Percentiles rank a stretch among this genome's conserved stretches.
Conservation (phyloP, 2,329 filamentous ascomycete species). For the Eutypella sp. region DNA sequence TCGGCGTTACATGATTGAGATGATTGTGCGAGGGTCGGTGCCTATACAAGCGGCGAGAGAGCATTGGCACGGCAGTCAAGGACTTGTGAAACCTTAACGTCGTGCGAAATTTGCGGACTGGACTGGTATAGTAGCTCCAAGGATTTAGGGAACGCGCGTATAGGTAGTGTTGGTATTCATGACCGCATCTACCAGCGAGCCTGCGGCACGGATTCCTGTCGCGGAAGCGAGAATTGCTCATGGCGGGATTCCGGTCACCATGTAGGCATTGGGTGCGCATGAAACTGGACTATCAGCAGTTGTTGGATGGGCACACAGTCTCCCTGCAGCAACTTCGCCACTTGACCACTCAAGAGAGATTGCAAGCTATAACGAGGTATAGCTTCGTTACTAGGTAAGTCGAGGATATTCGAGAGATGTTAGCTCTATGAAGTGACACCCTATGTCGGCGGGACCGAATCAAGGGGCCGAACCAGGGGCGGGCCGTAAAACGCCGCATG, state of each 20-base stretch:
- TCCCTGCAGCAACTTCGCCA: background rate
- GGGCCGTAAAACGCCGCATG: background rate
- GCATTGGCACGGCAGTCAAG: background rate
- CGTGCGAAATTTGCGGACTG: background rate
- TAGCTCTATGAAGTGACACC: background rate
- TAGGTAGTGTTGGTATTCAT: background rate
- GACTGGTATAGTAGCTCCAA: background rate
- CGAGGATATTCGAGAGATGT: background rate
- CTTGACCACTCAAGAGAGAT: background rate
- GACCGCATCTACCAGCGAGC: too few relatives aligned
- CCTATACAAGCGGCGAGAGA: background rate
- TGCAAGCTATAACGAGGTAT: background rate
- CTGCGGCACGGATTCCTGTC: background rate
- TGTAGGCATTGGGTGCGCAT: background rate
- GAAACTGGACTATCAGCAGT: background rate
- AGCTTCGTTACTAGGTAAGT: background rate
- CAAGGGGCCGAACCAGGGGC: background rate
- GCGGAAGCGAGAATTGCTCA: background rate
- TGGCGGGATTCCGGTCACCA: background rate
- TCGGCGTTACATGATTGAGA: too few relatives aligned
- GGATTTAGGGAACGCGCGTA: background rate
- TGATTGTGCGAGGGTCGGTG: too few relatives aligned
- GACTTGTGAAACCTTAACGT: background rate
- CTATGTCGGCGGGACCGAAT: background rate
- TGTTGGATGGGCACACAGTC: background rate